Evolutionary conservation across 2,329 filamentous ascomycete genomes (phyloP).

Genomic region (Colletotrichum lentis): DNA sequence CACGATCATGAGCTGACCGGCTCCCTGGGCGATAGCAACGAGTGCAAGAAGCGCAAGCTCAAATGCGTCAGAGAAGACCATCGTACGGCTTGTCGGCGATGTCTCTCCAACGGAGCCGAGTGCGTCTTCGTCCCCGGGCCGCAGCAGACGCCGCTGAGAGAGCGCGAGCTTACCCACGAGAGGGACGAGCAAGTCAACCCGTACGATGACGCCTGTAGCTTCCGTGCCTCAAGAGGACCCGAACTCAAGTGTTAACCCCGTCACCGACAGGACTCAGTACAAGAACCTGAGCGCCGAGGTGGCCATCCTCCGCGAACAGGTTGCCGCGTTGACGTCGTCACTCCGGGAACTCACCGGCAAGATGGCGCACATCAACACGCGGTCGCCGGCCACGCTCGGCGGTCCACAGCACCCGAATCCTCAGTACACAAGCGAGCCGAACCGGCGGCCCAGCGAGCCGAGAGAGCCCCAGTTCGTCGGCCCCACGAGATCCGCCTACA

Average conservation of each 20-base stretch:
- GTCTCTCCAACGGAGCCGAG: slow-evolving; percentile 41
- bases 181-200: slow-evolving; percentile 41
- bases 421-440: slow-evolving; percentile 26
- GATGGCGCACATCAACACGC: slow-evolving; percentile 29
- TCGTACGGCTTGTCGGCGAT: slow-evolving; percentile 45
- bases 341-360: slow-evolving; percentile 44
- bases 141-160: slow-evolving; percentile 23
- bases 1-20: too few relatives aligned
- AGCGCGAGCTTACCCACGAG: slow-evolving; percentile 38
- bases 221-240: not conserved
- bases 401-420: slow-evolving; percentile 29
- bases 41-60: slow-evolving; percentile 53
- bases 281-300: slow-evolving; percentile 44
- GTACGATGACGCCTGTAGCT: not conserved
- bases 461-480: slow-evolving; percentile 50
- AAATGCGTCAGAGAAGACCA: slow-evolving; percentile 48
- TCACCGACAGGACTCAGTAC: slow-evolving; percentile 4
- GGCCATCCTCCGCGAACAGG: slow-evolving; percentile 44
- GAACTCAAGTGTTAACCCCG: not conserved
- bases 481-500: slow-evolving; percentile 48
- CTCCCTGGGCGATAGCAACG: slow-evolving; percentile 42
- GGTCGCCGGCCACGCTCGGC: slow-evolving; percentile 9
- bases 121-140: slow-evolving; percentile 43
- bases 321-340: slow-evolving; percentile 43
- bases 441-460: slow-evolving; percentile 39